Conservation (phyloP, 148 eudicot species). For the Linanthus parryae region DNA sequence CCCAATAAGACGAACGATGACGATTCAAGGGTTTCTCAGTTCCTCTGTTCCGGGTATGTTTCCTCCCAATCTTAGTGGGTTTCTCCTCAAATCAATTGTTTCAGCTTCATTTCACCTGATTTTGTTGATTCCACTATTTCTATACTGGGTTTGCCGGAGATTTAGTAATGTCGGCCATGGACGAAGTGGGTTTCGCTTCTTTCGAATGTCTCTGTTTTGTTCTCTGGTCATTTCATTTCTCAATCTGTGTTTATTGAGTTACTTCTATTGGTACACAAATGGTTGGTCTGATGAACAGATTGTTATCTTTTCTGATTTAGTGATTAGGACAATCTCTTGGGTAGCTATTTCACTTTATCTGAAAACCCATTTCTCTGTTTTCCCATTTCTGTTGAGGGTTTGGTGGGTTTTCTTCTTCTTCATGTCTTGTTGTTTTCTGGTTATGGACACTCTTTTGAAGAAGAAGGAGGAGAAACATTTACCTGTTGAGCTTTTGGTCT, state of each 20-base stretch:
- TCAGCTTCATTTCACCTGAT: conserved; percentile 3
- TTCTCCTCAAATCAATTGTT: too few species aligned
- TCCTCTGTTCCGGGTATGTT: too few species aligned
- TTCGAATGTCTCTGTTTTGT: conserved; percentile 24
- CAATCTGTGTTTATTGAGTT: conserved; percentile 33
- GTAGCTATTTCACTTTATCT: conserved; percentile 32
- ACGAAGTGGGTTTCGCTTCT: background rate
- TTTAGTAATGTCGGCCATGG: background rate
- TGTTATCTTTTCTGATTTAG: conserved; percentile 35
- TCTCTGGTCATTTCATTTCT: conserved; percentile 28
- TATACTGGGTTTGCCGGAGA: conserved; percentile 1
- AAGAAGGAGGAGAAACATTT: conserved; percentile 9
- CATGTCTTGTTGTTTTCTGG: conserved; percentile 48
- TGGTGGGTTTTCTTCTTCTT: conserved; percentile 65
- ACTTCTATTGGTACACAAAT: conserved; percentile 50
- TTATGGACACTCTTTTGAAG: conserved; percentile 18
- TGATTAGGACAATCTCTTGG: conserved; percentile 32
- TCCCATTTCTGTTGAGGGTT: conserved; percentile 49
- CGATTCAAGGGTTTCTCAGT: too few species aligned
- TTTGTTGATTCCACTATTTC: conserved; percentile 5
- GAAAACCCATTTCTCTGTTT: conserved; percentile 21
- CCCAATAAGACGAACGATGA: too few species aligned
- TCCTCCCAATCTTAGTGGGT: too few species aligned
- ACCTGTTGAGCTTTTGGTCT: conserved; percentile 27
- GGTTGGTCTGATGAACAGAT: conserved; percentile 51